Evolutionary conservation across 306 rosid species (phyloP).

Genomic region (Acmispon strigosus): DNA sequence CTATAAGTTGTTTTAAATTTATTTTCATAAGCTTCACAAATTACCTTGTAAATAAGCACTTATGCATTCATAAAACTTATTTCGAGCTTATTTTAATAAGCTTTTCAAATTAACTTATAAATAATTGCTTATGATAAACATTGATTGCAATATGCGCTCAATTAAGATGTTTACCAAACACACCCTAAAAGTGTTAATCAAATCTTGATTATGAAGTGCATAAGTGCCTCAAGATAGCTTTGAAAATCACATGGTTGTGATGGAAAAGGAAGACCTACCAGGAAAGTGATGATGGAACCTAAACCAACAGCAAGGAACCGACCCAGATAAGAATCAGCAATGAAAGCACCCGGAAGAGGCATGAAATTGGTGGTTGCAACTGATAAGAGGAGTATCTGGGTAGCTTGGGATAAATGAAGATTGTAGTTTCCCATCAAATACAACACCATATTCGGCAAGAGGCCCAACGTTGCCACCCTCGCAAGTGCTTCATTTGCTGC

Average conservation of each 20-base stretch:
- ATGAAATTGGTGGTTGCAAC: constrained; percentile 46
- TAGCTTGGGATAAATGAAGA: constrained; percentile 40
- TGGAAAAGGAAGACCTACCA: constrained; percentile 24
- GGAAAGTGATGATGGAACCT: constrained; percentile 46
- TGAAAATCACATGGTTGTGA: background rate
- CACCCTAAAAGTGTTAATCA: background rate
- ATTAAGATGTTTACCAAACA: too few species aligned
- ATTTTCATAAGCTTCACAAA: too few species aligned
- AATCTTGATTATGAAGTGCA: background rate
- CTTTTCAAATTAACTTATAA: too few species aligned
- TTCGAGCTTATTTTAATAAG: too few species aligned
- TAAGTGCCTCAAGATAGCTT: background rate
- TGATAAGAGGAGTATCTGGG: constrained; percentile 37
- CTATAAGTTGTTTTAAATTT: too few species aligned
- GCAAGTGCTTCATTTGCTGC: constrained; percentile 69
- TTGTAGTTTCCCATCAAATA: constrained; percentile 50
- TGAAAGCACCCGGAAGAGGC: constrained; percentile 61
- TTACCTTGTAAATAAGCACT: too few species aligned
- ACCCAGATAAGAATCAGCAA: constrained; percentile 71
- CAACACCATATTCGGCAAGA: constrained; percentile 53
- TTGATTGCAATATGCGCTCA: too few species aligned
- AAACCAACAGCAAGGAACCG: constrained; percentile 52
- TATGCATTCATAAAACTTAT: too few species aligned
- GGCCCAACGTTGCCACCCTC: constrained; percentile 52
- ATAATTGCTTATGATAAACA: too few species aligned